phyloP scores from a whole-genome alignment of 2,329 filamentous ascomycete species.

The Colletotrichum lindemuthianum region DNA sequence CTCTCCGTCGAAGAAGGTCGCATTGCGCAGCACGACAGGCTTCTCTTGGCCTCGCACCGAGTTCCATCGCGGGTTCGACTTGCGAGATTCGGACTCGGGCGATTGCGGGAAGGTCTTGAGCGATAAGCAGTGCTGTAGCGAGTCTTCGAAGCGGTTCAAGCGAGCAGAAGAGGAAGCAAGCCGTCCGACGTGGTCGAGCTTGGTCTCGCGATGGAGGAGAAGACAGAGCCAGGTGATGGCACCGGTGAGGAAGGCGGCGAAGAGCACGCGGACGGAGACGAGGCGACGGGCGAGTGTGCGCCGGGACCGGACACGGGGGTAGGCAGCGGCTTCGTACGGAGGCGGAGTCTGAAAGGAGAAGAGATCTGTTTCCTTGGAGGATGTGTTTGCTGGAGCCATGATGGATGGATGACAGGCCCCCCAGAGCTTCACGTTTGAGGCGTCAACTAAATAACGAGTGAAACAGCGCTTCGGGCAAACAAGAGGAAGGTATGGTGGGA shows the following conservation, averaged over 20 bases:
- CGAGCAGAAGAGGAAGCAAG: conserved; percentile 25
- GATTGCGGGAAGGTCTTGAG: conserved; percentile 28
- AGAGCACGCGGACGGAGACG: conserved; percentile 16
- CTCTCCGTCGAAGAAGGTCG: conserved; percentile 55
- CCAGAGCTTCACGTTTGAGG: neutral
- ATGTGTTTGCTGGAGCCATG: conserved; percentile 13
- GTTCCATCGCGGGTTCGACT: conserved; percentile 53
- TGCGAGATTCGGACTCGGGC: conserved; percentile 24
- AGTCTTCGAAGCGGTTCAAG: conserved; percentile 25
- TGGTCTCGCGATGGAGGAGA: conserved; percentile 27
- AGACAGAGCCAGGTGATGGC: conserved; percentile 28
- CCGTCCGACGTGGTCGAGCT: conserved; percentile 13
- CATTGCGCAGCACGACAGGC: conserved; percentile 51
- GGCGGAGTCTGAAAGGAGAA: conserved; percentile 27
- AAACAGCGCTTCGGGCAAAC: neutral
- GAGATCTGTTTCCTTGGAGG: conserved; percentile 23
- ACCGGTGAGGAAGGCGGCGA: conserved; percentile 17
- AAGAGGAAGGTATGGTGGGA: neutral
- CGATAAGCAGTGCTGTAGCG: conserved; percentile 30
- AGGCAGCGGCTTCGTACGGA: conserved; percentile 32
- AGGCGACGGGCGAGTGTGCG: conserved; percentile 21
- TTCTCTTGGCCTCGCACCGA: conserved; percentile 48
- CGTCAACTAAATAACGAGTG: neutral
- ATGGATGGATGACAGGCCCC: conserved; percentile 4
- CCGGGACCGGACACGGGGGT: conserved; percentile 27